Conservation (phyloP, 345 rosid species). For the Syzygium aromaticum region DNA sequence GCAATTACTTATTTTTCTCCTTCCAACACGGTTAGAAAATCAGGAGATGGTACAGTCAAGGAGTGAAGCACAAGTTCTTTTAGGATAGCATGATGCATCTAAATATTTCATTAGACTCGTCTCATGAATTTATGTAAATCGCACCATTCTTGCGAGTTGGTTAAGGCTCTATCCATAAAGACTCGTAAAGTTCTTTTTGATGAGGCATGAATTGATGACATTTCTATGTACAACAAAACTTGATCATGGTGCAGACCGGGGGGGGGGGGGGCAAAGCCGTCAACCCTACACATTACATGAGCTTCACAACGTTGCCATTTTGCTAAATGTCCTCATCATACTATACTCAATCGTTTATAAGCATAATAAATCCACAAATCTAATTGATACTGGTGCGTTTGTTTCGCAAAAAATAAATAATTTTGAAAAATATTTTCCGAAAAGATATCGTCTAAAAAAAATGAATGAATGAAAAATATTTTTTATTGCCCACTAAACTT, state of each 20-base stretch:
- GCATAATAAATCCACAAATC: neutral
- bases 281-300: neutral
- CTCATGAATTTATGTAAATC: neutral
- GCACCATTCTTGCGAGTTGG: rapidly evolving
- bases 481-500: neutral
- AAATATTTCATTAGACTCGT: neutral
- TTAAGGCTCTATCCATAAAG: neutral
- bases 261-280: neutral
- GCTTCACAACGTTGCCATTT: neutral
- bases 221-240: neutral
- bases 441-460: neutral
- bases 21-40: neutral
- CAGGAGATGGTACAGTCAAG: neutral
- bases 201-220: neutral
- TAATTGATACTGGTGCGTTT: neutral
- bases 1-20: neutral
- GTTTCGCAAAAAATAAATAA: neutral
- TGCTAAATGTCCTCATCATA: neutral
- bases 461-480: neutral
- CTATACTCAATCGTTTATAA: neutral
- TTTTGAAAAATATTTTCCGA: neutral
- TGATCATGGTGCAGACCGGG: neutral
- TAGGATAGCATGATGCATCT: neutral
- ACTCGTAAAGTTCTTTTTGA: neutral
- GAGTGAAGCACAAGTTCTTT: too few species aligned